Conservation (phyloP, 1,139 yeast species). For the Candida sp. region DNA sequence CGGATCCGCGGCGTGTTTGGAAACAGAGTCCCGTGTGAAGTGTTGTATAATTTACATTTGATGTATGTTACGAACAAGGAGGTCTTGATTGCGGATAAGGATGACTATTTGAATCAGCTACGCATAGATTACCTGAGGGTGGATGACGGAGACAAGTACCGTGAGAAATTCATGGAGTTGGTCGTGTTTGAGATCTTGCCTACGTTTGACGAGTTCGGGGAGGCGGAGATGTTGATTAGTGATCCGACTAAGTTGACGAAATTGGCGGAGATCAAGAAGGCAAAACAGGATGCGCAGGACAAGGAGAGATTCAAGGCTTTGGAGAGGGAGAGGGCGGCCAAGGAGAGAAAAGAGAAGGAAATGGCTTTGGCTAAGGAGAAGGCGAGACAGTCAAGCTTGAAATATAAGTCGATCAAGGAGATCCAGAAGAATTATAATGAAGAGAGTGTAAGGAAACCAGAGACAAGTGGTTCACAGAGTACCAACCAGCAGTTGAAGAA, state of each 20-base stretch:
- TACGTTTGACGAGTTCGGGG: slow-evolving; percentile 26
- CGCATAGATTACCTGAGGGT: slow-evolving; percentile 12
- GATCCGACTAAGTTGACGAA: slow-evolving; percentile 21
- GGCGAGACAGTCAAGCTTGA: slow-evolving; percentile 29
- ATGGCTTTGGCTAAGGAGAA: slow-evolving; percentile 19
- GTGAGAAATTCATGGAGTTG: slow-evolving; percentile 32
- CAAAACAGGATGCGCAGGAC: slow-evolving; percentile 20
- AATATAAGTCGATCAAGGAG: slow-evolving; percentile 38
- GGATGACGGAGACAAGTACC: slow-evolving; percentile 21
- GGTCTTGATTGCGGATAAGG: slow-evolving; percentile 12
- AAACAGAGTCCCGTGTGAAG: slow-evolving; percentile 34
- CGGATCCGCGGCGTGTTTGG: slow-evolving; percentile 10
- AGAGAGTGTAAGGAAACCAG: slow-evolving; percentile 8
- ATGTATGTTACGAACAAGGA: slow-evolving; percentile 27
- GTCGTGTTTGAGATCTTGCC: slow-evolving; percentile 43
- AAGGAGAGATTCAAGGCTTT: slow-evolving; percentile 22
- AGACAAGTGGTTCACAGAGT: slow-evolving; percentile 6
- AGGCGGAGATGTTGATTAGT: slow-evolving; percentile 30
- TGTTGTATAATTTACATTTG: slow-evolving; percentile 37
- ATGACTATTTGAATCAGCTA: slow-evolving; percentile 19
- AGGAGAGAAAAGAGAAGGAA: slow-evolving; percentile 23
- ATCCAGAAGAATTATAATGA: slow-evolving; percentile 18
- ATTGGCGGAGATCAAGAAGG: slow-evolving; percentile 21
- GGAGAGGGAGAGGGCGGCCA: slow-evolving; percentile 24
- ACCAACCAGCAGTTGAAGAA: slow-evolving; percentile 12